Base-by-base conservation (phyloP, 2,329 filamentous ascomycete species). In the Penicillium sp. region DNA sequence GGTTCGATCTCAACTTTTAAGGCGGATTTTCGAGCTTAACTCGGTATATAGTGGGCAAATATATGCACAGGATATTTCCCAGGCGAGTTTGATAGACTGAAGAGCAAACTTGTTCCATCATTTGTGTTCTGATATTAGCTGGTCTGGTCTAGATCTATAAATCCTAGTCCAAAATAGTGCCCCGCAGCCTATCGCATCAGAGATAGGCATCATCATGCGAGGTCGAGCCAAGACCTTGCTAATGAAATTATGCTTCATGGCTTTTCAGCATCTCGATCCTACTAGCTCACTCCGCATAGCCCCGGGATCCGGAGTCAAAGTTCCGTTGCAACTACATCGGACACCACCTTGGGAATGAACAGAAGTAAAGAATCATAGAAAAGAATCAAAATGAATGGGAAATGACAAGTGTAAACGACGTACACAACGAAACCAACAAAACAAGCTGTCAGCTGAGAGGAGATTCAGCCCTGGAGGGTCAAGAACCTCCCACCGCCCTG, bases 401-500 rank as follows among this genome's bases (percentile, higher is more conserved):
- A 38, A 11, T 30, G 13, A 42, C 16, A 34, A 19, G 19, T n/a
- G 7, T 19, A 48, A 16, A 48, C 7, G n/a, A 19, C 32, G 7
- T 19, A 48, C 14, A 48, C 7, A 19, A 19, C 32, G 10, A 16
- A 27, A 19, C n/a, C 9, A 35, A 27, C 5, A 3, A 47, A 27
- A 13, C 10, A 35, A 38, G 19, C 44, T 39, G 14, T 42, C 38
- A 32, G 34, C 5, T 27, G 44, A 47, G 51, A 51, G 16, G 51
- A 51, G 16, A 19, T 45, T 51, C 52, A 55, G 52, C 52, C 41
- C 52, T 48, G 41, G 38, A 14, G 13, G 14, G 10, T 26, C n/a
- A 39, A 11, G 9, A 7, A 7, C 6, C 9, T 29, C 46, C 51
- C 52, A 61, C 60, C 60, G 60, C 60, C 59, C 44, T 54, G 18